Evolutionary conservation across 495 filamentous ascomycete genomes (phyloP).

Genomic region (Symbiotaphrina buchneri): DNA sequence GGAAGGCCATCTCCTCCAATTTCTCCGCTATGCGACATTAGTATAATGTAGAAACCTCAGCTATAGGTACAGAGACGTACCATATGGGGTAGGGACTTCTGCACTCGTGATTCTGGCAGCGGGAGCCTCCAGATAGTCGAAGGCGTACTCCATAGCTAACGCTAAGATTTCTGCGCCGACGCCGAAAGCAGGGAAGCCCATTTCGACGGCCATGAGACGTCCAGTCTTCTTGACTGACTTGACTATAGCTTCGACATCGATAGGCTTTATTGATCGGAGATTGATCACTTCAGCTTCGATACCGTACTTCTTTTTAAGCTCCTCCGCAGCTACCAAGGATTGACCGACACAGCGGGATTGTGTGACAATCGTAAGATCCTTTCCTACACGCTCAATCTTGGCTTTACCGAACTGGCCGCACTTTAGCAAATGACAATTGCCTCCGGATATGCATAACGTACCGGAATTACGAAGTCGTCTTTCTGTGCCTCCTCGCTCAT

Average conservation of each 20-base stretch:
- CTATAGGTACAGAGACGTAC: too few relatives aligned
- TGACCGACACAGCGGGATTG: conserved; percentile 91
- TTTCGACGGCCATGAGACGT: conserved; percentile 78
- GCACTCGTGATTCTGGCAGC: conserved; percentile 21
- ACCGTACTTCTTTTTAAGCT: conserved; percentile 86
- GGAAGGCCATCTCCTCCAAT: conserved; percentile 83
- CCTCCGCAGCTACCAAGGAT: conserved; percentile 67
- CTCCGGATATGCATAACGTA: conserved; percentile 7
- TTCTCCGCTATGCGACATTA: conserved; percentile 23
- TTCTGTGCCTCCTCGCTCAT: conserved; percentile 92
- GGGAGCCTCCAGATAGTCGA: conserved; percentile 88
- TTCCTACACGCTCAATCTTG: conserved; percentile 90
- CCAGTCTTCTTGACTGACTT: conserved; percentile 97
- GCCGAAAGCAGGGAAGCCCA: conserved; percentile 86
- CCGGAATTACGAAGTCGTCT: conserved; percentile 81
- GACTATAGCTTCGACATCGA: conserved; percentile 86
- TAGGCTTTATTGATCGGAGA: conserved; percentile 85
- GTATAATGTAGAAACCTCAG: too few relatives aligned
- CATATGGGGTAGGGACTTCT: conserved; percentile 6
- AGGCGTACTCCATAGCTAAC: conserved; percentile 88
- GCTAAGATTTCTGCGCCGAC: conserved; percentile 83
- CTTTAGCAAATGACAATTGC: conserved; percentile 3
- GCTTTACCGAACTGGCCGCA: conserved; percentile 59
- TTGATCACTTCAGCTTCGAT: conserved; percentile 95
- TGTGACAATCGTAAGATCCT: conserved; percentile 86